Conservation (phyloP, 2,329 filamentous ascomycete species). For the Neocucurbitaria cava region DNA sequence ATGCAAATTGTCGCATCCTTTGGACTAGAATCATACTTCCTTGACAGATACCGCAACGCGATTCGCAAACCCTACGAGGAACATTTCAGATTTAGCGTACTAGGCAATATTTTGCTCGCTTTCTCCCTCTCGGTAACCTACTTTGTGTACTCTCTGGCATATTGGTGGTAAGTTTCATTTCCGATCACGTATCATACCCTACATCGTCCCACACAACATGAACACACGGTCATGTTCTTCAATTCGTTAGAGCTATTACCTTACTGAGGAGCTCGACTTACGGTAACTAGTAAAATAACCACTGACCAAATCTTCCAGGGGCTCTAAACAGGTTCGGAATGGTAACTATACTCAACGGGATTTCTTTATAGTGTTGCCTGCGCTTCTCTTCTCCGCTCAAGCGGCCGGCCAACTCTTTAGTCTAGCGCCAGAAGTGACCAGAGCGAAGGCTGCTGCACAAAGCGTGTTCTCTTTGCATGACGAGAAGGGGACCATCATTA, state of each 20-base stretch:
- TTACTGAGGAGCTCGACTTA: too few species aligned
- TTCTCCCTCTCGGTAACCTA: slow-evolving; percentile 56
- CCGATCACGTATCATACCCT: too few species aligned
- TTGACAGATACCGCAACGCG: slow-evolving; percentile 46
- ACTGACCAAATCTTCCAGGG: slow-evolving; percentile 21
- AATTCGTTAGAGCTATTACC: too few species aligned
- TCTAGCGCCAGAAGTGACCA: slow-evolving; percentile 54
- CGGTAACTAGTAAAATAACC: neutral
- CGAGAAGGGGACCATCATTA: slow-evolving; percentile 49
- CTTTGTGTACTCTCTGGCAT: slow-evolving; percentile 57
- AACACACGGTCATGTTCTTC: too few species aligned
- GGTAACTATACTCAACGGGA: slow-evolving; percentile 51
- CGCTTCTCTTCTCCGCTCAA: slow-evolving; percentile 56
- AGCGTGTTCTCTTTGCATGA: slow-evolving; percentile 54
- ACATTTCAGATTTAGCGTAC: slow-evolving; percentile 49
- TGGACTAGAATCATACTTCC: slow-evolving; percentile 50
- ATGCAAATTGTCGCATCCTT: slow-evolving; percentile 66
- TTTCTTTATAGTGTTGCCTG: slow-evolving; percentile 56
- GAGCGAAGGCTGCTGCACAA: slow-evolving; percentile 54
- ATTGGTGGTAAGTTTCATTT: slow-evolving; percentile 51
- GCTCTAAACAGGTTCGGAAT: slow-evolving; percentile 52
- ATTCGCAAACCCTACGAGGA: slow-evolving; percentile 51
- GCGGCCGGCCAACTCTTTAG: slow-evolving; percentile 56
- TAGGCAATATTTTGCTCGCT: slow-evolving; percentile 53
- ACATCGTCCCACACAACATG: too few species aligned